Conservation (phyloP, 2,329 filamentous ascomycete species). For the Xylariaceae sp. region DNA sequence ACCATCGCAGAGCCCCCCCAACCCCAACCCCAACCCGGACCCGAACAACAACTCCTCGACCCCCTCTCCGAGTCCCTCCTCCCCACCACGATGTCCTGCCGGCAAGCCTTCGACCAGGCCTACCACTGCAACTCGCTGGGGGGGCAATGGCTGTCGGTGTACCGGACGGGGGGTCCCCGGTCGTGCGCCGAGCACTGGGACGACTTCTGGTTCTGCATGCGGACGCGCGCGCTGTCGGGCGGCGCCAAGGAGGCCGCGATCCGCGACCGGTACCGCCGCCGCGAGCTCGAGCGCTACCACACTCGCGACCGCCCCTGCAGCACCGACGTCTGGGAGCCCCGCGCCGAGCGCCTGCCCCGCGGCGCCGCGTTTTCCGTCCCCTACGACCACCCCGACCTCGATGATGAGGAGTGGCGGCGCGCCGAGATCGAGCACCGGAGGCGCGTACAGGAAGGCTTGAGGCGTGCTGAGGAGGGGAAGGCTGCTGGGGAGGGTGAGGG, state of each 20-base stretch:
- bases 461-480: conserved; percentile 15
- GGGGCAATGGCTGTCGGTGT: conserved; percentile 89
- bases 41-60: conserved; percentile 40
- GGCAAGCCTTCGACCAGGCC: conserved; percentile 85
- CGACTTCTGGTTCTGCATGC: conserved; percentile 98
- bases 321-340: conserved; percentile 86
- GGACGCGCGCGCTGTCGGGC: conserved; percentile 66
- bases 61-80: conserved; percentile 70
- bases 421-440: conserved; percentile 38
- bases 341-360: conserved; percentile 61
- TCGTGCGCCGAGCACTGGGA: conserved; percentile 85
- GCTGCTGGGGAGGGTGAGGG: neutral
- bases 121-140: conserved; percentile 93
- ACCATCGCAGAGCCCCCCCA: conserved; percentile 13
- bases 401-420: conserved; percentile 48
- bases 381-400: conserved; percentile 42
- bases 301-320: conserved; percentile 67
- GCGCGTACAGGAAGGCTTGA: conserved; percentile 24
- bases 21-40: conserved; percentile 6
- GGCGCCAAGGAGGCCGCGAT: conserved; percentile 64
- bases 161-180: conserved; percentile 78
- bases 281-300: conserved; percentile 67
- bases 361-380: conserved; percentile 49
- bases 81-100: conserved; percentile 84
- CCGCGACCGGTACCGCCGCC: conserved; percentile 67